These are phyloP conservation scores for Leptodermis oblonga DNA, from an alignment of 257 asterid genomes.

Conservation along the genomic window DNA sequence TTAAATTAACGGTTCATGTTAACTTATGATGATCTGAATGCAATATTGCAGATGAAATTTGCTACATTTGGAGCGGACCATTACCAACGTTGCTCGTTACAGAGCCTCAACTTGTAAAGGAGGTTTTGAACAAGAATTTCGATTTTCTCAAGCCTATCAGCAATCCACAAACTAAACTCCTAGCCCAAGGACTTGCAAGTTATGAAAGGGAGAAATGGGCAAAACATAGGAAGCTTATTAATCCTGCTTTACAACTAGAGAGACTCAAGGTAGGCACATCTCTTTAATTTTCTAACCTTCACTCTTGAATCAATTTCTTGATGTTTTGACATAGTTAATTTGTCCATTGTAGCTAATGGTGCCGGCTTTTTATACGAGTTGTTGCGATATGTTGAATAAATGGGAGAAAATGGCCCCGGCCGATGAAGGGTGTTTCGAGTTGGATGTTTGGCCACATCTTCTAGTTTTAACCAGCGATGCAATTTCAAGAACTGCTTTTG, in stretches of 20 bases:
- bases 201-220: conserved; percentile 1
- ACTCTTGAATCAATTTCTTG: not conserved
- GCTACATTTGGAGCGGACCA: not conserved
- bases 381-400: conserved; percentile 22
- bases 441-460: conserved; percentile 26
- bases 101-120: not conserved
- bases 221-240: not conserved
- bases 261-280: conserved; percentile 29
- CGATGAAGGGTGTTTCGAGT: conserved; percentile 14
- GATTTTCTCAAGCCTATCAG: not conserved
- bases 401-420: conserved; percentile 16
- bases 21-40: too few species aligned
- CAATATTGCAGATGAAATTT: not conserved
- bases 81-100: not conserved
- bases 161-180: not conserved
- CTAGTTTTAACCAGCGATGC: conserved; percentile 24
- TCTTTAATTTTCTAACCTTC: not conserved
- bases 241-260: not conserved
- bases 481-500: conserved; percentile 29
- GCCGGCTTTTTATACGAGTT: conserved; percentile 17
- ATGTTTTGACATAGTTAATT: not conserved
- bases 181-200: not conserved
- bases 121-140: not conserved
- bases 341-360: conserved; percentile 18
- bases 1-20: not conserved